phyloP scores from a whole-genome alignment of 2,329 filamentous ascomycete species.

The Neoascochyta sp. region DNA sequence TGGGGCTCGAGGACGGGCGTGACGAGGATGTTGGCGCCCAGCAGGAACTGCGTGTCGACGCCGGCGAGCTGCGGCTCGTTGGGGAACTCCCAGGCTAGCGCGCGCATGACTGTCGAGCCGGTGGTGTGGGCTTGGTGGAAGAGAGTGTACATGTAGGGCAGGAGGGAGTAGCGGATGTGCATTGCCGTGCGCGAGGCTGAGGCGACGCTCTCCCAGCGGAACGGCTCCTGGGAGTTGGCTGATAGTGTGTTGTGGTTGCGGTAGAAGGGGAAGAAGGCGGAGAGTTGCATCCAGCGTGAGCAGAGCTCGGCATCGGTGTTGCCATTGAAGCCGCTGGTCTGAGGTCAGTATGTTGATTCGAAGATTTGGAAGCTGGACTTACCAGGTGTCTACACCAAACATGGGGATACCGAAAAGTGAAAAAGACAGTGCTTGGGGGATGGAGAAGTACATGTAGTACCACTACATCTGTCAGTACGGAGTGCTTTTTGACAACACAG shows the following conservation, averaged over 20 bases:
- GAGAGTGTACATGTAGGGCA: constrained; percentile 74
- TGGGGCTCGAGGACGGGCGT: constrained; percentile 64
- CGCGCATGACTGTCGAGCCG: constrained; percentile 68
- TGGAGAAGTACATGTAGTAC: constrained; percentile 71
- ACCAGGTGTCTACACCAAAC: constrained; percentile 60
- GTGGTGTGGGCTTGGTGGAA: constrained; percentile 63
- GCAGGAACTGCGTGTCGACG: constrained; percentile 69
- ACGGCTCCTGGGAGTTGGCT: constrained; percentile 65
- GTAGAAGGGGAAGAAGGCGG: constrained; percentile 75
- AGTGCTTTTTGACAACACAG: no score
- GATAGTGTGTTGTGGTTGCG: constrained; percentile 68
- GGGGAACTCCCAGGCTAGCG: constrained; percentile 71
- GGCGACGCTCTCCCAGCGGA: constrained; percentile 63
- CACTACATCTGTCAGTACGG: no score
- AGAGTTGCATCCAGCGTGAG: constrained; percentile 69
- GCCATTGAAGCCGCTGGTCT: constrained; percentile 57
- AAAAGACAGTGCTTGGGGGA: constrained; percentile 73
- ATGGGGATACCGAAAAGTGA: constrained; percentile 72
- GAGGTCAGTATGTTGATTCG: not conserved
- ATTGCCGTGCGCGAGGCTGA: constrained; percentile 64
- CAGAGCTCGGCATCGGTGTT: constrained; percentile 68
- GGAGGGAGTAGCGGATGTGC: constrained; percentile 64
- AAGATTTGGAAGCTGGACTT: constrained; percentile 1
- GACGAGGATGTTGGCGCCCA: constrained; percentile 63
- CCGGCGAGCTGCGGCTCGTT: constrained; percentile 63